These are phyloP conservation scores for Pulveroboletus frians DNA, from an alignment of 768 basidiomycete genomes.

Conservation along the genomic window DNA sequence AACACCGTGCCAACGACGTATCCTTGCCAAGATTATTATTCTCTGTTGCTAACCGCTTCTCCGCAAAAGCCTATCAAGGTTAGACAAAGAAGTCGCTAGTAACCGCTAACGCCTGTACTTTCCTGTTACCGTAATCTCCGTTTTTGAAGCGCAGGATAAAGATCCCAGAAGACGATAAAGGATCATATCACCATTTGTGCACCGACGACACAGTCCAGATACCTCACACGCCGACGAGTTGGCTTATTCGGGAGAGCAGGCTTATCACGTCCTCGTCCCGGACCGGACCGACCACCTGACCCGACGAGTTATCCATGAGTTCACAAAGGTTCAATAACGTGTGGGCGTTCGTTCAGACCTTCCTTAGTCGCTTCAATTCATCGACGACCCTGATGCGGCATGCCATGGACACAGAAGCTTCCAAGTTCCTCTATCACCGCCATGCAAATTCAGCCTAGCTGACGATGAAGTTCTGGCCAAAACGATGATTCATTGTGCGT, in stretches of 20 bases:
- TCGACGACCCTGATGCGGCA: conserved; percentile 17
- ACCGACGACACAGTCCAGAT: background rate
- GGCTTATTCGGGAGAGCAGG: background rate
- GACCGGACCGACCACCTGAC: conserved; percentile 9
- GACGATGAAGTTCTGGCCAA: conserved; percentile 1
- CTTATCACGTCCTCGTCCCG: background rate
- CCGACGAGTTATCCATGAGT: background rate
- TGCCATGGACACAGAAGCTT: conserved; percentile 7
- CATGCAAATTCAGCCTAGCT: conserved; percentile 15
- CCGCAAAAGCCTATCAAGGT: conserved; percentile 34
- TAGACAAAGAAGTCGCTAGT: conserved; percentile 15
- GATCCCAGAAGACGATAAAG: conserved; percentile 11
- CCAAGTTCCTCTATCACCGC: conserved; percentile 24
- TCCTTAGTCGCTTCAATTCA: conserved; percentile 13
- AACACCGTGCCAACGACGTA: background rate
- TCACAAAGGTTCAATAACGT: conserved; percentile 13
- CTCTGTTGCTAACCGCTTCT: conserved; percentile 15
- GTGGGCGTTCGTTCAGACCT: conserved; percentile 9
- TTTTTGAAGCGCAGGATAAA: conserved; percentile 14
- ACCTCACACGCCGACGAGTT: conserved; percentile 14
- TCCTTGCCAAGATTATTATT: conserved; percentile 11
- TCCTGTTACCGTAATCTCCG: conserved; percentile 34
- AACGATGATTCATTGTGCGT: conserved; percentile 14
- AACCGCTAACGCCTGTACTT: conserved; percentile 26
- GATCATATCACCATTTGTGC: conserved; percentile 9